Evolutionary conservation across 495 filamentous ascomycete genomes (phyloP), one percentile per base, ranked within the genome.

Genomic region (Trypethelium eluteriae): DNA sequence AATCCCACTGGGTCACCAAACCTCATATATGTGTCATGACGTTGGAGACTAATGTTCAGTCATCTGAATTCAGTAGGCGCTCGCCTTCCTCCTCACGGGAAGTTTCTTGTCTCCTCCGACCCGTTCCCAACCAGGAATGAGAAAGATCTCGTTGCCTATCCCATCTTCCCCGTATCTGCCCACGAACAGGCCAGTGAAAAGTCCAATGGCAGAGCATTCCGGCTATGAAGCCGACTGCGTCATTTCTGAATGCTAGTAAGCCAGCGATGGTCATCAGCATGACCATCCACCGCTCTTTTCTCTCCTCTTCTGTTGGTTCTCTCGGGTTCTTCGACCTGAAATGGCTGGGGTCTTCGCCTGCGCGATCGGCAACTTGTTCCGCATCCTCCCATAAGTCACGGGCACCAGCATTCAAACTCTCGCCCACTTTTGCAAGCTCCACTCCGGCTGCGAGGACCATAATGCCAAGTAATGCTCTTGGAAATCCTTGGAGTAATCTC

Each of bases 391-490:
- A 69, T 2, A 89, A 67, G 70, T 93, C 90, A 65, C 83, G 75
- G 10, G 89, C 89, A 18, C 84, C 84, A 25, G 88, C 83, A 72
- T 93, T 92, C 63, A 96, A 75, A 67, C 85, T 89, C 71, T 92
- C 88, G 4, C 92, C 93, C 0, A 93, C 92, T 69, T 88, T 88
- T 25, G 85, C 85, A 18, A 98, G 78, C 74, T 98, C 93, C 68
- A 96, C 74, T 0, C 93, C 93, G 1, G 93, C 90, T 0, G 90
- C 92, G 39, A 95, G 78, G 7, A 98, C 90, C 87, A 98, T 90
- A 10, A 96, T 82, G 0, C 92, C 92, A 2, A 98, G 76, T 2
- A 96, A 74, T 2, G 82, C 82, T 49, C 81, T 82, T 0, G 93
- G 93, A 72, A 96, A 95, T 5, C 78, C 78, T 35, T 79, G 76